These are phyloP conservation scores for Cordyceps fumosorosea DNA, from an alignment of 2,329 filamentous ascomycete species.

Conservation along the genomic window DNA sequence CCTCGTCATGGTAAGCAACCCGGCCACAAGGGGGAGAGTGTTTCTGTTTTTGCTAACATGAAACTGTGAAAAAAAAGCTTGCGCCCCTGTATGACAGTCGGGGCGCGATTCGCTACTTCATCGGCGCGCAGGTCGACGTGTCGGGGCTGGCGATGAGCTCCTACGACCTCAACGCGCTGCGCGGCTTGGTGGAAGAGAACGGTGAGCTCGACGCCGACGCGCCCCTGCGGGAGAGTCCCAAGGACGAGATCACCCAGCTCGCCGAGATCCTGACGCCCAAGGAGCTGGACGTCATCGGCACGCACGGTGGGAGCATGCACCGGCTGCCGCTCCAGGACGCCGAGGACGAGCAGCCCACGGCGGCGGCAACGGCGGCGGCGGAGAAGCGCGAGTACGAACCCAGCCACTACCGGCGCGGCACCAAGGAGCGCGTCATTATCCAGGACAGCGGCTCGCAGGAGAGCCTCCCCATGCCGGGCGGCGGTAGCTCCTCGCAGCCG, in stretches of 20 bases:
- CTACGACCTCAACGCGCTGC: slow-evolving; percentile 55
- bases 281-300: slow-evolving; percentile 58
- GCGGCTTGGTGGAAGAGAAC: slow-evolving; percentile 30
- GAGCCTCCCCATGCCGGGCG: slow-evolving; percentile 27
- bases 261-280: slow-evolving; percentile 61
- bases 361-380: neutral
- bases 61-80: slow-evolving; percentile 13
- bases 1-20: slow-evolving; percentile 37
- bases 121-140: slow-evolving; percentile 64
- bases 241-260: slow-evolving; percentile 59
- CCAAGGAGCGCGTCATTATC: slow-evolving; percentile 16
- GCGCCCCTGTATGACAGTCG: slow-evolving; percentile 61
- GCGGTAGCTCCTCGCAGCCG: neutral
- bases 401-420: neutral
- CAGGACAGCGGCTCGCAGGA: slow-evolving; percentile 11
- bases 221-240: slow-evolving; percentile 24
- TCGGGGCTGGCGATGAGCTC: slow-evolving; percentile 59
- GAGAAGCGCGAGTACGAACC: neutral
- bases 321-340: slow-evolving; percentile 21
- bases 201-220: slow-evolving; percentile 6
- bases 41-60: slow-evolving; percentile 38
- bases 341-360: neutral
- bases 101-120: slow-evolving; percentile 56
- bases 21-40: slow-evolving; percentile 34
- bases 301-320: slow-evolving; percentile 58